Evolutionary conservation across 345 rosid species (phyloP).

Genomic region (Salix purpurea): DNA sequence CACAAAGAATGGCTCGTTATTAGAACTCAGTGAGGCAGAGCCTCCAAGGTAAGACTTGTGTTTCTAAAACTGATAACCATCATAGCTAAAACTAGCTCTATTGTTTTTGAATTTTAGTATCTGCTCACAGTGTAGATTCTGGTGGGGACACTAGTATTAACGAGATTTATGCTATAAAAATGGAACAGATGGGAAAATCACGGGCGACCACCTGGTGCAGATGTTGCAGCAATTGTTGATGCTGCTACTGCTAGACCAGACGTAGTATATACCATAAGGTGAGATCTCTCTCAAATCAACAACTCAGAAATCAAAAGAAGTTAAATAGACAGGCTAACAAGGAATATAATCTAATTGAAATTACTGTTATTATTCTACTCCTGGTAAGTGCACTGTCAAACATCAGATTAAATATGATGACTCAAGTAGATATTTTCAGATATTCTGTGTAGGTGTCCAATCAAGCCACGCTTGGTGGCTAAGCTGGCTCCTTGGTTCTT

Average conservation of each 20-base stretch:
- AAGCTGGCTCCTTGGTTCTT: too few species aligned
- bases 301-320: background rate
- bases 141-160: constrained; percentile 24
- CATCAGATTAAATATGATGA: background rate
- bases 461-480: too few species aligned
- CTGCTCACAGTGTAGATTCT: constrained; percentile 19
- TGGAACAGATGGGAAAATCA: constrained; percentile 62
- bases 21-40: constrained; percentile 51
- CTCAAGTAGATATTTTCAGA: background rate
- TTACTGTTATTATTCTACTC: too few species aligned
- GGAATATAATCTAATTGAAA: background rate
- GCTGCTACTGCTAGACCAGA: constrained; percentile 45
- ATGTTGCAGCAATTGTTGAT: constrained; percentile 57
- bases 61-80: constrained; percentile 1
- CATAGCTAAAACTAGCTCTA: constrained; percentile 2
- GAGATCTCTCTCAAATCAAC: constrained; percentile 2
- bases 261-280: constrained; percentile 58
- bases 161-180: constrained; percentile 28
- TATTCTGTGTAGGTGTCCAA: background rate
- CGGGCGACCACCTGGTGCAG: constrained; percentile 59
- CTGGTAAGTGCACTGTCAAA: background rate
- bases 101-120: constrained; percentile 16
- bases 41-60: constrained; percentile 48
- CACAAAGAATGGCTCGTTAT: constrained; percentile 44
- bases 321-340: background rate